phyloP scores from a whole-genome alignment of 345 rosid species.

The Pseudoturritis turrita region DNA sequence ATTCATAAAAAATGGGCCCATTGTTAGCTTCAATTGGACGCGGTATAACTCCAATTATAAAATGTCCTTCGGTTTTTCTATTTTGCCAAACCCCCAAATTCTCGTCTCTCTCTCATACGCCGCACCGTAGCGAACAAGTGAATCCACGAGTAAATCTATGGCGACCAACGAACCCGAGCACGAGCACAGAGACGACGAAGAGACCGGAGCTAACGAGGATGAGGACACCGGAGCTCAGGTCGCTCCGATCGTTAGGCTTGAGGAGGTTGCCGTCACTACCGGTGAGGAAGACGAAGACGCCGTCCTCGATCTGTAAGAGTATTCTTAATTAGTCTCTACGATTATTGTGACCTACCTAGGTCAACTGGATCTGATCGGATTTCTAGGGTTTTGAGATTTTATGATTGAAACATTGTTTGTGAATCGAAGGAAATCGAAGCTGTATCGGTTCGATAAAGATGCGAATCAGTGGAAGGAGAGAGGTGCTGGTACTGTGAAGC shows the following conservation, averaged over 20 bases:
- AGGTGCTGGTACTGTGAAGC: slow-evolving; percentile 87
- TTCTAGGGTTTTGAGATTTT: neutral
- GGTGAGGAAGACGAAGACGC: slow-evolving; percentile 90
- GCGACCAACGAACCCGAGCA: slow-evolving; percentile 56
- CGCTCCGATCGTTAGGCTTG: slow-evolving; percentile 84
- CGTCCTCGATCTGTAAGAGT: slow-evolving; percentile 70
- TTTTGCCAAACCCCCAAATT: neutral
- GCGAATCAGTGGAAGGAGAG: slow-evolving; percentile 96
- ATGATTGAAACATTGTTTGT: slow-evolving; percentile 3
- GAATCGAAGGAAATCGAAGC: slow-evolving; percentile 68
- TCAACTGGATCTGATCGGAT: slow-evolving; percentile 20
- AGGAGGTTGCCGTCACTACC: slow-evolving; percentile 79
- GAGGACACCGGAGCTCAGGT: slow-evolving; percentile 98
- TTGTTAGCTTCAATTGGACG: slow-evolving; percentile 10
- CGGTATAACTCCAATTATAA: neutral
- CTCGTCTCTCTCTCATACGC: slow-evolving; percentile 9
- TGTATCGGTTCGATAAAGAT: slow-evolving; percentile 84
- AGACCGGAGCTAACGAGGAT: slow-evolving; percentile 66
- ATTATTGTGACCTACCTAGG: neutral
- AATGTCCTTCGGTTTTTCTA: neutral
- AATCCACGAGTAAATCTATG: slow-evolving; percentile 34
- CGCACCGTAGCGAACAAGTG: slow-evolving; percentile 20
- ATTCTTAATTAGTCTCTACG: neutral
- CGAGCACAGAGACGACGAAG: slow-evolving; percentile 68
- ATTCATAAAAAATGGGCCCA: neutral